These are phyloP conservation scores for Nannochloris sp. DNA, from an alignment of 139 green algal genomes.

Conservation along the genomic window DNA sequence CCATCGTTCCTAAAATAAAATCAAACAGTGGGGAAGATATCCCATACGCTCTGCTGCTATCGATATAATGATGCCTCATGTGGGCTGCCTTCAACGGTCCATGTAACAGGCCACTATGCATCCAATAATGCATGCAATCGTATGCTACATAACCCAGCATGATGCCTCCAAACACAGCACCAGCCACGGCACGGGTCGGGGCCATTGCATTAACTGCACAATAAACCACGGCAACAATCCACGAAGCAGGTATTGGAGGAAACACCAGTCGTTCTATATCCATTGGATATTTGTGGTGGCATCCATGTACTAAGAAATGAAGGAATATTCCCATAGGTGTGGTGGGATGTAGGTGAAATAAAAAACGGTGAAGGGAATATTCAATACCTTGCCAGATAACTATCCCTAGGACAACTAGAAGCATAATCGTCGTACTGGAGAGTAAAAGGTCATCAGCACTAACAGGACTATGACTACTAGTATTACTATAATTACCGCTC, in stretches of 20 bases:
- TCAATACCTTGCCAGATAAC: conserved; percentile 80
- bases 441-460: no score
- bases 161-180: conserved; percentile 58
- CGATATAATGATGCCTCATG: conserved; percentile 73
- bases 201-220: conserved; percentile 19
- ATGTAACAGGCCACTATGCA: conserved; percentile 52
- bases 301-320: conserved; percentile 93
- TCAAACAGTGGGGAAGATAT: conserved; percentile 77
- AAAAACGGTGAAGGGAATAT: conserved; percentile 86
- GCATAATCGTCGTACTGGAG: no score
- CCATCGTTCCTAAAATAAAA: conserved; percentile 53
- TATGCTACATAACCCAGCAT: conserved; percentile 86
- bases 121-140: conserved; percentile 82
- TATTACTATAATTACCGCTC: no score
- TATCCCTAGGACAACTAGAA: no score
- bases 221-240: conserved; percentile 37
- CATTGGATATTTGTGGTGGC: conserved; percentile 92
- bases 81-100: conserved; percentile 44
- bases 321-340: conserved; percentile 52
- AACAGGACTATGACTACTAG: no score
- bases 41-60: conserved; percentile 52
- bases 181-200: conserved; percentile 18
- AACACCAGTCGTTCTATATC: conserved; percentile 87
- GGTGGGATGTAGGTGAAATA: conserved; percentile 68
- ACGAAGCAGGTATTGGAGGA: conserved; percentile 64